Evolutionary conservation across 495 filamentous ascomycete genomes (phyloP).

Genomic region (Antarctomyces pellizariae): DNA sequence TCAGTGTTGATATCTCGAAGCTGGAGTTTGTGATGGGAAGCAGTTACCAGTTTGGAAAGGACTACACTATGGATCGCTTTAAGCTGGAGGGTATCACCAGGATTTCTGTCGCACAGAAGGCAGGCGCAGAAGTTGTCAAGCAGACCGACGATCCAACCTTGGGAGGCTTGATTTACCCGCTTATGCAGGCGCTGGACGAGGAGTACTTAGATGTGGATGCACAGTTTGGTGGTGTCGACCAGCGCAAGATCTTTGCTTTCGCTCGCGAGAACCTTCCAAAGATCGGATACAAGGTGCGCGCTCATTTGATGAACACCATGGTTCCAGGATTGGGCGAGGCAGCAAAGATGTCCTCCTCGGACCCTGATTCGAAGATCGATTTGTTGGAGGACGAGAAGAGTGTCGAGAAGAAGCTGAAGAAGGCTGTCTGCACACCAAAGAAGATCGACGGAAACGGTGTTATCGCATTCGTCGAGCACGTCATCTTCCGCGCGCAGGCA

Average conservation of each 20-base stretch:
- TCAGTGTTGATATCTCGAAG: conserved; percentile 52
- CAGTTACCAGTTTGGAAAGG: conserved; percentile 48
- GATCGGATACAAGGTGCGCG: conserved; percentile 46
- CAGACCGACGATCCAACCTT: conserved; percentile 54
- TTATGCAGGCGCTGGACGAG: conserved; percentile 82
- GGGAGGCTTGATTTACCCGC: conserved; percentile 62
- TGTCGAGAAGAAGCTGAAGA: conserved; percentile 58
- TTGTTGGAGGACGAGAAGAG: conserved; percentile 53
- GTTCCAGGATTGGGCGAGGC: conserved; percentile 63
- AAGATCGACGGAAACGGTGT: conserved; percentile 70
- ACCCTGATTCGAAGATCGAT: conserved; percentile 69
- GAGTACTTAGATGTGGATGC: conserved; percentile 68
- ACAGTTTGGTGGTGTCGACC: conserved; percentile 62
- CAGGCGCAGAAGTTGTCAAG: conserved; percentile 85
- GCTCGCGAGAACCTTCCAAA: conserved; percentile 55
- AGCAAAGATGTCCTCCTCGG: conserved; percentile 46
- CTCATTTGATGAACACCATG: conserved; percentile 82
- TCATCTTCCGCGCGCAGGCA: conserved; percentile 47
- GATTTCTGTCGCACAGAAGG: conserved; percentile 56
- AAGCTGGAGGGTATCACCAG: conserved; percentile 31
- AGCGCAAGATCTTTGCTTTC: conserved; percentile 71
- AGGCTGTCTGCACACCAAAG: conserved; percentile 52
- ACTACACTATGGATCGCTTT: conserved; percentile 61
- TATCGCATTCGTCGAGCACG: conserved; percentile 58
- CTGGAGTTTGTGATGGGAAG: conserved; percentile 69